phyloP scores from a whole-genome alignment of 345 rosid genomes.

The Rhodamnia argentea region DNA sequence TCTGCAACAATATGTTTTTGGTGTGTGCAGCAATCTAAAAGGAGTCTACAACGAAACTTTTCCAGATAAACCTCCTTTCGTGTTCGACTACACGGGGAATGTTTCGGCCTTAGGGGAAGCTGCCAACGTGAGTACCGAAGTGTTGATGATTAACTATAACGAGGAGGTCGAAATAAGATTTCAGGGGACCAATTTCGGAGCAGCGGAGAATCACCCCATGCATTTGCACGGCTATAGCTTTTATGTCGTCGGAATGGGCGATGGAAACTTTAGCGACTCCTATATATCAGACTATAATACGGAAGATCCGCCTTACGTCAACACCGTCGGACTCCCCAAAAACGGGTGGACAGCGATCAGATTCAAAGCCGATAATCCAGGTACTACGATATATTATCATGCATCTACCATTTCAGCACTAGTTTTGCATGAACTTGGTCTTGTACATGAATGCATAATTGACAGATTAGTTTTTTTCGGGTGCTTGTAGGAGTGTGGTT shows the following conservation, averaged over 20 bases:
- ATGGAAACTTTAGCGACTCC: background rate
- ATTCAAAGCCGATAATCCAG: background rate
- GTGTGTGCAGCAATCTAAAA: background rate
- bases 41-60: background rate
- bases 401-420: no score
- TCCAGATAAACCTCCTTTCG: background rate
- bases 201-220: background rate
- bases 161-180: background rate
- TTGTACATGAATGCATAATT: background rate
- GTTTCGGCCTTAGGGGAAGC: background rate
- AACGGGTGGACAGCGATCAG: background rate
- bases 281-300: background rate
- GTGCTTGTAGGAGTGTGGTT: background rate
- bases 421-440: background rate
- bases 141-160: background rate
- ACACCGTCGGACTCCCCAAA: background rate
- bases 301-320: background rate
- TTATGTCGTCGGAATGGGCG: background rate
- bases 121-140: background rate
- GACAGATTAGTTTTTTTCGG: background rate
- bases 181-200: background rate
- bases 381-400: background rate
- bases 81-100: background rate
- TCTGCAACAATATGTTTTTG: background rate
- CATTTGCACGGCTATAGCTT: background rate